These are phyloP conservation scores for Fraxinus platypoda DNA, from an alignment of 305 asterid species.

Conservation along the genomic window DNA sequence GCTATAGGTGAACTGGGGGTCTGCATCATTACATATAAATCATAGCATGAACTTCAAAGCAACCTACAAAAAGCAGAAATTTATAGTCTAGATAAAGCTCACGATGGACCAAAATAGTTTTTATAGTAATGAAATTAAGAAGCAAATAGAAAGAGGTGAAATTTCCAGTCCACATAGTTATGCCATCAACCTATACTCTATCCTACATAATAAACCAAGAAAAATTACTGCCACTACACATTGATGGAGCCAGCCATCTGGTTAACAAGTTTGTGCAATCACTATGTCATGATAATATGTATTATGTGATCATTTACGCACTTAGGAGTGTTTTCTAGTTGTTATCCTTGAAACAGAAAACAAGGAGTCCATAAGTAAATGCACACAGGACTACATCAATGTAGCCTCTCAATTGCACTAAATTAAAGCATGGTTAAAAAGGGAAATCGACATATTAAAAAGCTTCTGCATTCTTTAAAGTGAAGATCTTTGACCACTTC, in stretches of 20 bases:
- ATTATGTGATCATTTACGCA: neutral
- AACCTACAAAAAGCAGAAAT: constrained; percentile 42
- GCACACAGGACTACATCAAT: neutral
- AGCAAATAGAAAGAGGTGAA: neutral
- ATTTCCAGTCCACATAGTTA: neutral
- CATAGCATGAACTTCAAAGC: constrained; percentile 47
- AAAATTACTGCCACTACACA: neutral
- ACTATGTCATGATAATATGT: neutral
- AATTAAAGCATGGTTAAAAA: neutral
- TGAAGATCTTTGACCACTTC: neutral
- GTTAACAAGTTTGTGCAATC: neutral
- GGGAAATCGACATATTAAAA: neutral
- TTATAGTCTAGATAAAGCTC: constrained; percentile 30
- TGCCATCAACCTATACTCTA: neutral
- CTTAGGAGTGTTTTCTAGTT: neutral
- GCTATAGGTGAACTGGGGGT: constrained; percentile 85
- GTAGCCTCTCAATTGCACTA: neutral
- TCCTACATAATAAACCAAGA: neutral
- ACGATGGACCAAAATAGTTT: constrained; percentile 6
- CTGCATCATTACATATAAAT: constrained; percentile 70
- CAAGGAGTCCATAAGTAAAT: neutral
- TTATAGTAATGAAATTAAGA: constrained; percentile 3
- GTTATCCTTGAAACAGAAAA: neutral
- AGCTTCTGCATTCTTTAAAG: neutral
- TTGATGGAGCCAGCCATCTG: neutral